A percentile compares a stretch with the other conserved stretches of the same genome.
These are phyloP conservation scores for Botrytis fabae DNA, from an alignment of 2,329 filamentous ascomycete genomes.

Conservation along the genomic window DNA sequence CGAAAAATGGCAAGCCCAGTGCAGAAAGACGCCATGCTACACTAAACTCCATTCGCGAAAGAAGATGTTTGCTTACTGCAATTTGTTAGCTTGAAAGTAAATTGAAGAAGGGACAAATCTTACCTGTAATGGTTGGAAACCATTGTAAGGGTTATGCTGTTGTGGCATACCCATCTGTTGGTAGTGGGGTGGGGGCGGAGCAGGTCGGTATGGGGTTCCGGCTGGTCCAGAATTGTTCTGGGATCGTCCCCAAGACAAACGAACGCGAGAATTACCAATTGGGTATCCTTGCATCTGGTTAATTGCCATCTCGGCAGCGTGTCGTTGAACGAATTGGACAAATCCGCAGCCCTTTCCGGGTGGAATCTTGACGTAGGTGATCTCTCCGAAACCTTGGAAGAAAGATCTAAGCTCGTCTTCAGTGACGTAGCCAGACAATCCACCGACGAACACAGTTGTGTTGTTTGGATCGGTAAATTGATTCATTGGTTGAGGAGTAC, in stretches of 20 bases:
- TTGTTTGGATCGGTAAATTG: conserved; percentile 99
- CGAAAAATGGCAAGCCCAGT: conserved; percentile 38
- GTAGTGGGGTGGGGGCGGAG: conserved; percentile 76
- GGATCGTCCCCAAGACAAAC: conserved; percentile 94
- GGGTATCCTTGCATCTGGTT: conserved; percentile 99
- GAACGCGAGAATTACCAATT: conserved; percentile 96
- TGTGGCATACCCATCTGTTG: conserved; percentile 56
- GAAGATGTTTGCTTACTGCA: conserved; percentile 41
- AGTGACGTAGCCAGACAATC: conserved; percentile 95
- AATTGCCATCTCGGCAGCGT: conserved; percentile 99
- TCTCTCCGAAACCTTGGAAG: conserved; percentile 99
- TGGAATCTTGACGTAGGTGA: conserved; percentile 99
- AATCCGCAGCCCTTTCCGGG: conserved; percentile 99
- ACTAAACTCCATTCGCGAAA: conserved; percentile 42
- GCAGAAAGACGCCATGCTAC: conserved; percentile 42
- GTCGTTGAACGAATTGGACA: conserved; percentile 97
- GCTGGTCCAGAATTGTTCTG: conserved; percentile 99
- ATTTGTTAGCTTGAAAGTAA: conserved; percentile 7
- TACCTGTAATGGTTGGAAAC: conserved; percentile 42
- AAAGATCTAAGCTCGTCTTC: conserved; percentile 99
- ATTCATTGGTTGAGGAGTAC: conserved; percentile 84
- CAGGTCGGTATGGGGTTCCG: conserved; percentile 94
- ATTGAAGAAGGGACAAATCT: conserved; percentile 19
- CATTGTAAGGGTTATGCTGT: conserved; percentile 39
- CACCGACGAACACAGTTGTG: conserved; percentile 97